phyloP scores from a whole-genome alignment of 2,329 filamentous ascomycete genomes.

The Diaporthe eres region DNA sequence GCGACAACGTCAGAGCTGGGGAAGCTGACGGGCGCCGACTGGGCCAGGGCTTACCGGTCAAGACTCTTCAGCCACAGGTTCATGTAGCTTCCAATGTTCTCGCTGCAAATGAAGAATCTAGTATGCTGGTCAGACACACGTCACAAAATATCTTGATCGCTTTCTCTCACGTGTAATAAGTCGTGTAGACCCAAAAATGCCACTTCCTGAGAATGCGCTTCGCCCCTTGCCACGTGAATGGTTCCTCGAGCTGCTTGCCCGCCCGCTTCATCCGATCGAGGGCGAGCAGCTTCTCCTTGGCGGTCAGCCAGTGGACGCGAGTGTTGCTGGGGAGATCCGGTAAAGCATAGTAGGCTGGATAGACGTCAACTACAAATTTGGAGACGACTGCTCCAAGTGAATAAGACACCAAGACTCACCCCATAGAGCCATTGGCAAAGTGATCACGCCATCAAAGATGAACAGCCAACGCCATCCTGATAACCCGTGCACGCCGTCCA shows the following conservation, averaged over 20 bases:
- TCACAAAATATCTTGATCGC: no score
- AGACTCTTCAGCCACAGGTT: constrained; percentile 46
- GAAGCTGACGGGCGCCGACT: no score
- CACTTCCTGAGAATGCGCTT: constrained; percentile 49
- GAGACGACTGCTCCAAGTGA: background rate
- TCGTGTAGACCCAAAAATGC: constrained; percentile 51
- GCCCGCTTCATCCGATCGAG: constrained; percentile 46
- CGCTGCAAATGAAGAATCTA: constrained; percentile 48
- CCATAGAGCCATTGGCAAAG: constrained; percentile 50
- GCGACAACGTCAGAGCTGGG: background rate
- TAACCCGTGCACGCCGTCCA: constrained; percentile 45
- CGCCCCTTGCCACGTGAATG: constrained; percentile 42
- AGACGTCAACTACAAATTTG: background rate
- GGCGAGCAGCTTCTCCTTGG: constrained; percentile 45
- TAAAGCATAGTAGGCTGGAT: constrained; percentile 41
- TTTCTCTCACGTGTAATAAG: constrained; percentile 46
- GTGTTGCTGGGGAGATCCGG: constrained; percentile 46
- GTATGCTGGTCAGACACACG: background rate
- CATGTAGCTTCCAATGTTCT: constrained; percentile 48
- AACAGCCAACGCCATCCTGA: constrained; percentile 50
- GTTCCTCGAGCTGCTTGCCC: constrained; percentile 45
- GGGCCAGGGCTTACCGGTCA: constrained; percentile 23
- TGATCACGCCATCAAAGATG: constrained; percentile 50
- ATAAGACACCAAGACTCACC: background rate
- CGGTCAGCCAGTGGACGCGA: constrained; percentile 47